Conservation (phyloP, 345 rosid species). For the Hibiscus mutabilis region DNA sequence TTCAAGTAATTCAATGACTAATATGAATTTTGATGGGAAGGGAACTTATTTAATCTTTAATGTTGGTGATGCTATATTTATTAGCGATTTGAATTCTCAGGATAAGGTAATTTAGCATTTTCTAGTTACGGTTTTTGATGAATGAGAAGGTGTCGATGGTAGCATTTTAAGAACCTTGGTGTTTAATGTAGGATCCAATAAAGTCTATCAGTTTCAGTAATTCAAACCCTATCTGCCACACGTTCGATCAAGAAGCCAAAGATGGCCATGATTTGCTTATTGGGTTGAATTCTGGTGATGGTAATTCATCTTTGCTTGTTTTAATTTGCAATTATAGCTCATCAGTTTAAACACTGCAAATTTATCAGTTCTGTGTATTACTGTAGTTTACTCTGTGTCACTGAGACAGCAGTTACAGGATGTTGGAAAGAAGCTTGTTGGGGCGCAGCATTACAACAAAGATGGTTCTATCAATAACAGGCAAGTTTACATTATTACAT, state of each 20-base stretch:
- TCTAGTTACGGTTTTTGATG: constrained; percentile 9
- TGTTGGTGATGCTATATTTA: constrained; percentile 86
- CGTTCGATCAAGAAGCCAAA: constrained; percentile 89
- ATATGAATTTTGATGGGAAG: constrained; percentile 87
- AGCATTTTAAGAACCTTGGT: constrained; percentile 17
- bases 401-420: constrained; percentile 98
- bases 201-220: constrained; percentile 95
- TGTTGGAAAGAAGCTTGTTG: constrained; percentile 90
- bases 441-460: constrained; percentile 90
- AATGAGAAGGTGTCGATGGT: background rate
- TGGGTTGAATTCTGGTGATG: constrained; percentile 94
- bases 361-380: constrained; percentile 23
- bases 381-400: constrained; percentile 93
- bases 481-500: constrained; percentile 32
- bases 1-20: constrained; percentile 49
- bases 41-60: constrained; percentile 95
- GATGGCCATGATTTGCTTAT: constrained; percentile 98
- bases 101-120: constrained; percentile 61
- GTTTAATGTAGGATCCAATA: constrained; percentile 77
- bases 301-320: constrained; percentile 33
- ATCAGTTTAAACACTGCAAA: constrained; percentile 16
- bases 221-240: constrained; percentile 89
- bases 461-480: constrained; percentile 90
- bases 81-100: constrained; percentile 94
- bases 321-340: constrained; percentile 11